Percentiles rank a stretch among this genome's conserved stretches.
phyloP scores from a whole-genome alignment of 2,329 filamentous ascomycete genomes.

The Colletotrichum siamense region DNA sequence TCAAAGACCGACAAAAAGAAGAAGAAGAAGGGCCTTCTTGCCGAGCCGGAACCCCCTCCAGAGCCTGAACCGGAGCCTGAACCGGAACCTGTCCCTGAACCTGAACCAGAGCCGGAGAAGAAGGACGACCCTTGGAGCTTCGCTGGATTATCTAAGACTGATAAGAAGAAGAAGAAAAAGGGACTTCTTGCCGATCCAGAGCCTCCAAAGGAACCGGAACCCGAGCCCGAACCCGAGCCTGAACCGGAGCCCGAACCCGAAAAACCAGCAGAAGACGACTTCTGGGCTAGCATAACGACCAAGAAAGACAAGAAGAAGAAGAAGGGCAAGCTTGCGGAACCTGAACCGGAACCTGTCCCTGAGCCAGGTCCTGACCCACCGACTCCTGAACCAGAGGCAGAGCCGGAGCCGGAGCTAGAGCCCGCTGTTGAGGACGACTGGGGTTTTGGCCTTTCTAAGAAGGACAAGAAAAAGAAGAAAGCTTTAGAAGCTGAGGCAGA shows the following conservation, averaged over 20 bases:
- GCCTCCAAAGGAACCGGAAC: constrained; percentile 20
- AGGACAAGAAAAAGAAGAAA: constrained; percentile 31
- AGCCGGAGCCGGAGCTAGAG: background rate
- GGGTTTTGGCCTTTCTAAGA: constrained; percentile 22
- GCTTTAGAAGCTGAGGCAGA: constrained; percentile 19
- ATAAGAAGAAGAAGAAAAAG: constrained; percentile 37
- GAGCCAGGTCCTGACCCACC: constrained; percentile 1
- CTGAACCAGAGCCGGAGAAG: constrained; percentile 22
- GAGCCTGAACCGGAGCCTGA: constrained; percentile 22
- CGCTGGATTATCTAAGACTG: constrained; percentile 28
- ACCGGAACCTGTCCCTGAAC: constrained; percentile 24
- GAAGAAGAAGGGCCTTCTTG: constrained; percentile 36
- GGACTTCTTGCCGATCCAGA: constrained; percentile 28
- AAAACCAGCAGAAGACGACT: constrained; percentile 28
- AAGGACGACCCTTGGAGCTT: constrained; percentile 32
- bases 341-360: constrained; percentile 21
- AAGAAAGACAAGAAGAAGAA: constrained; percentile 36
- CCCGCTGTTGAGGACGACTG: background rate
- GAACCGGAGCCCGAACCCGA: constrained; percentile 18
- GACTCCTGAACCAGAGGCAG: constrained; percentile 24
- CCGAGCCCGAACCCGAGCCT: constrained; percentile 16
- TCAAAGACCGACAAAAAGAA: constrained; percentile 45
- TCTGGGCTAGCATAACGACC: constrained; percentile 18
- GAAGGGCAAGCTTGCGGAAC: constrained; percentile 27
- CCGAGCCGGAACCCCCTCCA: constrained; percentile 23